Evolutionary conservation across 371 early-diverging fungal species (phyloP).

Genomic region (Batkoa obscura): DNA sequence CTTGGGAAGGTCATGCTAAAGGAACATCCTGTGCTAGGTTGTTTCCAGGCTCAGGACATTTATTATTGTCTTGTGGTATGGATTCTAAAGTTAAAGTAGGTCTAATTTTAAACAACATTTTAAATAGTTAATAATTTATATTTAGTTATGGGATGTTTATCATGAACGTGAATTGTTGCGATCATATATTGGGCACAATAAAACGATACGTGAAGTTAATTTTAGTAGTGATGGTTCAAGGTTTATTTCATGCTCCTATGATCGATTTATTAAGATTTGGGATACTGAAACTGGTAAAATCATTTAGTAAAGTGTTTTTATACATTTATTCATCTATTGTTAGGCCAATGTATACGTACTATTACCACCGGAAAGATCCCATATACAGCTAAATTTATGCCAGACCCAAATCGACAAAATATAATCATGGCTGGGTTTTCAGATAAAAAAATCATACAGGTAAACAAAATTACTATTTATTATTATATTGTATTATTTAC

Average conservation of each 20-base stretch:
- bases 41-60: slow-evolving; percentile 76
- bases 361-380: slow-evolving; percentile 68
- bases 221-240: slow-evolving; percentile 69
- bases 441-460: slow-evolving; percentile 72
- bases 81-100: slow-evolving; percentile 75
- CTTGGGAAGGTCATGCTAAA: slow-evolving; percentile 83
- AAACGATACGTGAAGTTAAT: slow-evolving; percentile 80
- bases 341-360: slow-evolving; percentile 34
- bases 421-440: slow-evolving; percentile 78
- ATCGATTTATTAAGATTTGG: slow-evolving; percentile 84
- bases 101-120: neutral
- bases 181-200: slow-evolving; percentile 77
- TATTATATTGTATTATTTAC: too few species aligned
- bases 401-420: slow-evolving; percentile 61
- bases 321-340: too few species aligned
- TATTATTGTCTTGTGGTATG: slow-evolving; percentile 80
- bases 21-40: slow-evolving; percentile 81
- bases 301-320: too few species aligned
- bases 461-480: too few species aligned
- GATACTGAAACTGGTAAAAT: slow-evolving; percentile 79
- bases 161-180: slow-evolving; percentile 64
- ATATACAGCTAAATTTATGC: slow-evolving; percentile 78
- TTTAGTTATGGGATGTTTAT: slow-evolving; percentile 81
- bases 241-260: slow-evolving; percentile 81
- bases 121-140: neutral